Percentiles rank a stretch among this genome's conserved stretches.
phyloP scores from a whole-genome alignment of 169 alveolate genomes.

The Theileria parva region DNA sequence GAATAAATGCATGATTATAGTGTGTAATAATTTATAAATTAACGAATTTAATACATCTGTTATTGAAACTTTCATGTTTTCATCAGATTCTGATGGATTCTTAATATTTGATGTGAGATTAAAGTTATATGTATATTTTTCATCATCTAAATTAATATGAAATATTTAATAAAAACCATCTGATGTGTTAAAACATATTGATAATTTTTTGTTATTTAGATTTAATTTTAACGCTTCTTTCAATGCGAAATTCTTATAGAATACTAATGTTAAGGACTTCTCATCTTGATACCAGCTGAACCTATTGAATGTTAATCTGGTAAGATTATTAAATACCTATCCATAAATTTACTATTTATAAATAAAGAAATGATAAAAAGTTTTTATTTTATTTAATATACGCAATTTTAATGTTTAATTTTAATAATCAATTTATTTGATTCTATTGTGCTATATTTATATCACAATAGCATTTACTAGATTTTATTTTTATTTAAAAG shows the following conservation, averaged over 20 bases:
- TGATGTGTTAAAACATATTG: not conserved
- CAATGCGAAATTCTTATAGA: slow-evolving; percentile 11
- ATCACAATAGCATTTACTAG: not conserved
- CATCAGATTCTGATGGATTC: slow-evolving; percentile 1
- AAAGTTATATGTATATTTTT: not conserved
- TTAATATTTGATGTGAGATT: slow-evolving; percentile 1
- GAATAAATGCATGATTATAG: not conserved
- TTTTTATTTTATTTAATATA: not conserved
- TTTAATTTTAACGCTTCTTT: not conserved
- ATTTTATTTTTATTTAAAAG: too few species aligned
- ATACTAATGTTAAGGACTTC: slow-evolving; percentile 13
- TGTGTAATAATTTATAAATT: not conserved
- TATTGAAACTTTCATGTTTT: slow-evolving; percentile 6
- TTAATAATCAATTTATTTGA: not conserved
- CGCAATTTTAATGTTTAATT: not conserved
- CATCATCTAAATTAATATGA: slow-evolving; percentile 1
- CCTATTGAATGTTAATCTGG: not conserved
- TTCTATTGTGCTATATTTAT: not conserved
- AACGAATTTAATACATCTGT: slow-evolving; percentile 13
- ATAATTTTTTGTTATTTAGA: slow-evolving; percentile 3
- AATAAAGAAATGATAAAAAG: not conserved
- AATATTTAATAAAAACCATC: not conserved
- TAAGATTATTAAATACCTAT: slow-evolving; percentile 8
- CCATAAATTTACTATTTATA: not conserved
- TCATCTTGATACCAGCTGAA: slow-evolving; percentile 54